Evolutionary conservation across 228 moss, liverwort and hornwort species (phyloP), one percentile per base, ranked within the genome.

Genomic region (Sphagnum magellanicum): DNA sequence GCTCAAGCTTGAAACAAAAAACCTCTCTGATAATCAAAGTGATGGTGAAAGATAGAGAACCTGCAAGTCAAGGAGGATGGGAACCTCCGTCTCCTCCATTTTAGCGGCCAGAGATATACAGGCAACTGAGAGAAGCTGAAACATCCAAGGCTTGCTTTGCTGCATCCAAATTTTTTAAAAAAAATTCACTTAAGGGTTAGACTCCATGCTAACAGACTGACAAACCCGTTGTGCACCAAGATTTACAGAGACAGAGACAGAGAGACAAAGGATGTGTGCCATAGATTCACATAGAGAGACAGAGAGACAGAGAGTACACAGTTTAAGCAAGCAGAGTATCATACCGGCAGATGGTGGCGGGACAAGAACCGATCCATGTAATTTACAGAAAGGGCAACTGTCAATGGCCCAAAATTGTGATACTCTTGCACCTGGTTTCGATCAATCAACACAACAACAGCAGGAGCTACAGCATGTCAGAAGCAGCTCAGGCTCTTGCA

Each of bases 301-400:
- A 6, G 10, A 32, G 16, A 62, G 17, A 62, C 15, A 1, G 6
- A n/a, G 62, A n/a, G 3, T 10, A 10, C 3, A 8, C 14, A 62
- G 14, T 4, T 6, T 8, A 4, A 15, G 15, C 17, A 57, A 53
- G 14, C 46, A 66, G 63, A 53, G 12, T 1, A 64, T 9, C 68
- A 63, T 85, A 85, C 85, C 75, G 85, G 85, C 79, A 86, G 74
- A 72, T 76, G 70, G 67, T 81, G 76, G 55, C 85, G 81, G 46
- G 85, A 86, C 10, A 86, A 76, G 65, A 79, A 86, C 15, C 85
- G 81, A 79, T 86, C 85, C 76, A 86, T 53, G 74, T 86, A 86
- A 79, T 86, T 86, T 63, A 86, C 81, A 51, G 85, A 70, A 9
- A 86, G 74, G 50, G 79, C 75, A 6, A 79, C 72, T 61, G 81